Conservation (phyloP, 345 rosid species). For the Cardiospermum halicacabum region DNA sequence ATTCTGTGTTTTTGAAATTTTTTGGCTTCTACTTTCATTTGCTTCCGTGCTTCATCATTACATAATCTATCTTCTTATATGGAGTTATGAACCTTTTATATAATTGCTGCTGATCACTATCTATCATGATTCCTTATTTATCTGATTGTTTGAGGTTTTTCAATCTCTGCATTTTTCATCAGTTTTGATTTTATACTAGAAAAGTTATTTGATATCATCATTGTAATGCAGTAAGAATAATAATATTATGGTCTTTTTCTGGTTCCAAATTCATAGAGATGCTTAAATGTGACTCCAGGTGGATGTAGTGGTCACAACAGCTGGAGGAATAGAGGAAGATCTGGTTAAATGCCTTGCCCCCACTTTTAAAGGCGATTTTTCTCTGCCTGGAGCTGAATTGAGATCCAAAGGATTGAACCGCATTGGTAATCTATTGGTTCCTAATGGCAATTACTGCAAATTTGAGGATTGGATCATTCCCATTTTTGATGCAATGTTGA, state of each 20-base stretch:
- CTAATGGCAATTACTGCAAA: conserved; percentile 93
- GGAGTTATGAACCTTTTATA: background rate
- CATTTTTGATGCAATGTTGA: conserved; percentile 81
- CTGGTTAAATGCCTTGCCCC: conserved; percentile 94
- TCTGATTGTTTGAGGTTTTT: background rate
- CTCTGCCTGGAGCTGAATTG: conserved; percentile 65
- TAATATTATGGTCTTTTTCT: background rate
- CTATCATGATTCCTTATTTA: background rate
- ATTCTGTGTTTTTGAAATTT: background rate
- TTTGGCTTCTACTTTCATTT: background rate
- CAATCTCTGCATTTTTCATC: background rate
- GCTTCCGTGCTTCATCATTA: background rate
- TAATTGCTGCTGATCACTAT: background rate
- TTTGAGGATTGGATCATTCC: conserved; percentile 98
- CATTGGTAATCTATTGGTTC: conserved; percentile 87
- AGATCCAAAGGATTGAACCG: conserved; percentile 88
- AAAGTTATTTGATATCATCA: background rate
- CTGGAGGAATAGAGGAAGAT: conserved; percentile 99
- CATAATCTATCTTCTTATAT: too few relatives aligned
- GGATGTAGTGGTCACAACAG: conserved; percentile 87
- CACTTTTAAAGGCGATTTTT: conserved; percentile 84
- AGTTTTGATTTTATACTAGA: background rate
- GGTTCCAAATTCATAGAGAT: conserved; percentile 1
- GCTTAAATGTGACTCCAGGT: conserved; percentile 46
- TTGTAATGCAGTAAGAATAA: too few relatives aligned